phyloP scores from a whole-genome alignment of 352 stramenopile species.

The Globisporangium takayamanum region DNA sequence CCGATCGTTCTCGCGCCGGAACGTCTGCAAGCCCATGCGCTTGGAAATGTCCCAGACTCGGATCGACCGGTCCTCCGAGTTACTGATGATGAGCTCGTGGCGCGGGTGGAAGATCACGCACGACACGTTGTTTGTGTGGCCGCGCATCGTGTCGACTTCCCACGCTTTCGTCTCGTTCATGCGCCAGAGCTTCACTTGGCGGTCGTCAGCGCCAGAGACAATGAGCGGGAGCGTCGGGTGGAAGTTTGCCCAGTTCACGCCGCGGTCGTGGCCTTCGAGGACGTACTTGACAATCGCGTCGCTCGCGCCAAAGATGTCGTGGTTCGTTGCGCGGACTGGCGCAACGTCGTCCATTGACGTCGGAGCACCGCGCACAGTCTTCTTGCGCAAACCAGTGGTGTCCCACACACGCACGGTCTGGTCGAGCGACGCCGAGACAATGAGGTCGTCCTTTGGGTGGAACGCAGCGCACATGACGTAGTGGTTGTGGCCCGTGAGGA shows the following conservation, averaged over 20 bases:
- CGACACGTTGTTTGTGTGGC: conserved; percentile 99
- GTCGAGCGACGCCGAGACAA: conserved; percentile 97
- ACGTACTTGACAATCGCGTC: conserved; percentile 99
- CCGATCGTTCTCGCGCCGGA: conserved; percentile 97
- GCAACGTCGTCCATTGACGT: conserved; percentile 70
- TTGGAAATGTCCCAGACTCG: conserved; percentile 99
- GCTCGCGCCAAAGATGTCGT: conserved; percentile 98
- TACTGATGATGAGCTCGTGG: conserved; percentile 98
- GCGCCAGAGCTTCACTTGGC: conserved; percentile 98
- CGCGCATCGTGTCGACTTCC: conserved; percentile 99
- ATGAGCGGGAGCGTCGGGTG: conserved; percentile 98
- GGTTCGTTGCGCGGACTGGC: conserved; percentile 54
- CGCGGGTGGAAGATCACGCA: conserved; percentile 99
- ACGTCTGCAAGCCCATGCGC: conserved; percentile 98
- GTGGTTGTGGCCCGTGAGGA: conserved; percentile 99
- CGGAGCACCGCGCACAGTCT: conserved; percentile 92
- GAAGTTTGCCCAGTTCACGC: conserved; percentile 99
- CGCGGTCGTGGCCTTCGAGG: conserved; percentile 98
- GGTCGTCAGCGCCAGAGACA: conserved; percentile 97
- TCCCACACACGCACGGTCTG: conserved; percentile 99
- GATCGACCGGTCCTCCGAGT: conserved; percentile 99
- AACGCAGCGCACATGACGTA: conserved; percentile 99
- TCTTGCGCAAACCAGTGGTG: conserved; percentile 98
- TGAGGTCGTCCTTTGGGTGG: conserved; percentile 99
- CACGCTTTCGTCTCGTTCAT: conserved; percentile 99